A percentile compares a stretch with the other conserved stretches of the same genome.
phyloP scores from a whole-genome alignment of 805 yeast species.

The Candida lessepsii region DNA sequence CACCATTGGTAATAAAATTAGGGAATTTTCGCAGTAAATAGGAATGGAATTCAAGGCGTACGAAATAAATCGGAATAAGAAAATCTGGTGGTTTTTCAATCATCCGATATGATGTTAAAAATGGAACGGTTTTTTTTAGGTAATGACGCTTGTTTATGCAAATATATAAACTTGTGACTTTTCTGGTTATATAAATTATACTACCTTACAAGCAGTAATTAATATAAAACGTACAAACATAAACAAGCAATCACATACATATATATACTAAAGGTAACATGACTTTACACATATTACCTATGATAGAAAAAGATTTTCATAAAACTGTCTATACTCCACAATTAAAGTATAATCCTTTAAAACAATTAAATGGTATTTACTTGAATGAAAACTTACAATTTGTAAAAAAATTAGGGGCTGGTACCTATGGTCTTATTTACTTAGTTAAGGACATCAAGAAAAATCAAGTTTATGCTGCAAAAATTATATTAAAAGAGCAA shows the following conservation, averaged over 20 bases:
- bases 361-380: constrained; percentile 8
- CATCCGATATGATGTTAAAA: constrained; percentile 9
- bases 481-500: constrained; percentile 57
- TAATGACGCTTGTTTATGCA: neutral
- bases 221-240: neutral
- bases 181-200: neutral
- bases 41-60: neutral
- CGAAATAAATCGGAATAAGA: constrained; percentile 5
- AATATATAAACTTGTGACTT: neutral
- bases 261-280: constrained; percentile 4
- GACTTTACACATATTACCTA: constrained; percentile 16
- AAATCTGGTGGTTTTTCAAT: constrained; percentile 9
- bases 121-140: constrained; percentile 7
- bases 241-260: neutral
- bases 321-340: constrained; percentile 9
- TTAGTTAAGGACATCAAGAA: constrained; percentile 57
- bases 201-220: neutral
- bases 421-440: constrained; percentile 83
- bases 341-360: constrained; percentile 8
- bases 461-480: constrained; percentile 61
- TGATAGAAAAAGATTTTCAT: constrained; percentile 12
- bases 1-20: neutral
- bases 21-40: neutral
- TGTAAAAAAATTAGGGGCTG: constrained; percentile 66
- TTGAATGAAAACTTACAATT: constrained; percentile 32